Evolutionary conservation across 2,329 filamentous ascomycete species (phyloP), one percentile per base, ranked within the genome.

Genomic region (Colletotrichum sublineola): DNA sequence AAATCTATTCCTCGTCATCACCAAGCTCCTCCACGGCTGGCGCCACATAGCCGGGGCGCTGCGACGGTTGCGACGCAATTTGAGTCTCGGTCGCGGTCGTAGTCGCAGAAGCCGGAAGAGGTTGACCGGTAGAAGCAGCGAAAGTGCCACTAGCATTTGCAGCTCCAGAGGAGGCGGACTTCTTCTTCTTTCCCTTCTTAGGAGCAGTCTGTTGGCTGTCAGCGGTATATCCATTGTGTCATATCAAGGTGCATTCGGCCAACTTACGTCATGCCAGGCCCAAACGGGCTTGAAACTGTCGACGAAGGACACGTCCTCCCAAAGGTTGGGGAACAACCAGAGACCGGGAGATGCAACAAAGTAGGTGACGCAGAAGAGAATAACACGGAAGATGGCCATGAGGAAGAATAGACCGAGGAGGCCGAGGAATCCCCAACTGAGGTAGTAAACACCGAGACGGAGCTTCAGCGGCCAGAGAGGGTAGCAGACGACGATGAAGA

Each of bases 261-360:
- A 68, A 82, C 89, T 82, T 80, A 97, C 94, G 90, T 97, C 95
- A 82, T 99, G 96, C 96, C 96, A 99, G 73, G 94, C 96, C 96
- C 96, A 99, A 7, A 97, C 84, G 29, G 96, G 96, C 79, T 92
- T 92, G 88, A 99, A 99, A 79, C 94, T 97, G 81, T 99, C 96
- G 82, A 99, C 93, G 85, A 99, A 98, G 9, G 96, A 97, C 38
- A 99, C 96, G 80, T 99, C 96, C 82, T 99, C 96, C 86, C 98
- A 99, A 29, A 99, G 85, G 80, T 99, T 99, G 61, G 96, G 96
- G 84, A 96, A 99, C 56, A 99, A 88, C 96, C 96, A 99, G n/a
- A 99, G 87, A 78, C 96, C 96, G 3, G 96, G 96, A 4, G 95
- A 86, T 0, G 90, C 87, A 20, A 88, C 87, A 79, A 98, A 97